phyloP scores from a whole-genome alignment of 495 filamentous ascomycete species.

The Podospora fimiseda region DNA sequence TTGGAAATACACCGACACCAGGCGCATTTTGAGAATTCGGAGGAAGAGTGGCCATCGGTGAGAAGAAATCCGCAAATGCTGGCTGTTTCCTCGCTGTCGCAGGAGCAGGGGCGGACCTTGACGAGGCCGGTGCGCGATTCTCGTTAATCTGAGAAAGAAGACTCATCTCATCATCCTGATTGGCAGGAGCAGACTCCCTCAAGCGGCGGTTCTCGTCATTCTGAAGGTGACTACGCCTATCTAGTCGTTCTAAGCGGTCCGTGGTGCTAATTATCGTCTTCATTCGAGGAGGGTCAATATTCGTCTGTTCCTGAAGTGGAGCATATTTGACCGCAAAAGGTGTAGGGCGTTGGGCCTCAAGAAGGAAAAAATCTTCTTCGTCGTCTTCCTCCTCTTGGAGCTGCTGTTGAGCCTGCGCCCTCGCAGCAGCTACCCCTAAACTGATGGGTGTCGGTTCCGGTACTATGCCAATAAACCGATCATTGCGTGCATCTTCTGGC shows the following conservation, averaged over 20 bases:
- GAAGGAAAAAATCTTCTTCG: conserved; percentile 41
- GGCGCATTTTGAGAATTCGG: conserved; percentile 1
- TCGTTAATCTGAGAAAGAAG: conserved; percentile 23
- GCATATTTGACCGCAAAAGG: conserved; percentile 22
- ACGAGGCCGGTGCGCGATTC: not conserved
- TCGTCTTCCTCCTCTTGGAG: conserved; percentile 24
- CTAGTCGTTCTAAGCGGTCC: conserved; percentile 39
- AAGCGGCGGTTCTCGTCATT: not conserved
- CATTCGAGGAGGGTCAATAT: conserved; percentile 25
- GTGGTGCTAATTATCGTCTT: conserved; percentile 33
- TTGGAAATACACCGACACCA: conserved; percentile 8
- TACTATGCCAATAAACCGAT: too few relatives aligned
- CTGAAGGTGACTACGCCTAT: conserved; percentile 5
- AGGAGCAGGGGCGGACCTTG: conserved; percentile 1
- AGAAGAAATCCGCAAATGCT: conserved; percentile 42
- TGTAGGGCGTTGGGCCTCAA: conserved; percentile 37
- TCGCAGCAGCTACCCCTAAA: not conserved
- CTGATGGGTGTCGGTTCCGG: not conserved
- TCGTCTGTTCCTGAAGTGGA: conserved; percentile 10
- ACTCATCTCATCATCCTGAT: conserved; percentile 26
- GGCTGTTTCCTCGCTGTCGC: conserved; percentile 20
- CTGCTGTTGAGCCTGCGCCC: not conserved
- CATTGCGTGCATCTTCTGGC: not conserved
- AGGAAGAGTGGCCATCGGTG: conserved; percentile 39
- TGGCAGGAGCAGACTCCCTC: not conserved